A percentile compares a stretch with the other conserved stretches of the same genome.
Evolutionary conservation across 2,329 filamentous ascomycete genomes (phyloP).

Genomic region (Bimuria novae-zelandiae): DNA sequence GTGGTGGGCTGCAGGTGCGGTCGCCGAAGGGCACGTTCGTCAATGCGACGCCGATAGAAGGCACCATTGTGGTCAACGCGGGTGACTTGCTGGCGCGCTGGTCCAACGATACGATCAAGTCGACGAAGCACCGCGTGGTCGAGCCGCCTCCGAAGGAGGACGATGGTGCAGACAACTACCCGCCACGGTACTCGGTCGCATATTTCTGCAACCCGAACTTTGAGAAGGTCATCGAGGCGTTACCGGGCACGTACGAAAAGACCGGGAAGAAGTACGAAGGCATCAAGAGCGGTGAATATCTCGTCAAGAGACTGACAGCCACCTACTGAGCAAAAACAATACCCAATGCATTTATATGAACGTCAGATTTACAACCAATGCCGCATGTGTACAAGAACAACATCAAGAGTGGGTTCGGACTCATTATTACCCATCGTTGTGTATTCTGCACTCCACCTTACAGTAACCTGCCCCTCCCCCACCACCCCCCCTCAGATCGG

Average conservation of each 20-base stretch:
- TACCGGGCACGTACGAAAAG: slow-evolving; percentile 76
- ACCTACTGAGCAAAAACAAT: slow-evolving; percentile 55
- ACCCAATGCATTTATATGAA: slow-evolving; percentile 1
- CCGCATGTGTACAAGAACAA: neutral
- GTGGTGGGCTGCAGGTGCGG: slow-evolving; percentile 64
- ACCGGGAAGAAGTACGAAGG: slow-evolving; percentile 77
- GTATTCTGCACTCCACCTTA: too few relatives aligned
- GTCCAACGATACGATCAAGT: slow-evolving; percentile 91
- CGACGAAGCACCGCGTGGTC: slow-evolving; percentile 86
- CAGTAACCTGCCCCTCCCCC: neutral
- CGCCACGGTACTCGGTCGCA: slow-evolving; percentile 80
- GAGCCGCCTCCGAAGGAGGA: slow-evolving; percentile 67
- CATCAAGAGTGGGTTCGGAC: too few relatives aligned
- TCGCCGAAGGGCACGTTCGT: slow-evolving; percentile 78
- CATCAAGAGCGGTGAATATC: slow-evolving; percentile 79
- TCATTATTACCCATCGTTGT: too few relatives aligned
- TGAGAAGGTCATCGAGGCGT: slow-evolving; percentile 74
- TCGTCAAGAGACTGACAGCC: slow-evolving; percentile 75
- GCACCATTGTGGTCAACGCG: slow-evolving; percentile 85
- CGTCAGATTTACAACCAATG: neutral
- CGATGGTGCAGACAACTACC: slow-evolving; percentile 62
- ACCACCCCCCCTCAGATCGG: slow-evolving; percentile 8
- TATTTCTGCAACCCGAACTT: slow-evolving; percentile 93
- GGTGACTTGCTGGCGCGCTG: slow-evolving; percentile 84
- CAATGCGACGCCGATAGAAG: slow-evolving; percentile 79